phyloP scores from a whole-genome alignment of 1,284 basidiomycete genomes.

The Cerrena zonata region DNA sequence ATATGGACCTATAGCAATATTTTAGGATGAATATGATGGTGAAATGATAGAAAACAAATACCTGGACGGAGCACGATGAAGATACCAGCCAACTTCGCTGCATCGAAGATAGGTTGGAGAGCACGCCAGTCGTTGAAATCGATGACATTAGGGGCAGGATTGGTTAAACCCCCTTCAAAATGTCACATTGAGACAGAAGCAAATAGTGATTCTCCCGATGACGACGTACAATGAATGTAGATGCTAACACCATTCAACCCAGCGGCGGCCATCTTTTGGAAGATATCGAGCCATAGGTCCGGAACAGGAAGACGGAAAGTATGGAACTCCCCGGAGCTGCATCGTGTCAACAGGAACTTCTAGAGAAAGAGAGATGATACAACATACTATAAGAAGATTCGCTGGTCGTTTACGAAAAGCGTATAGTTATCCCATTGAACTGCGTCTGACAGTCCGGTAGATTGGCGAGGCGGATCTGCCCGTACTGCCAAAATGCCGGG shows the following conservation, averaged over 20 bases:
- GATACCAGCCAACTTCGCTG: slow-evolving; percentile 39
- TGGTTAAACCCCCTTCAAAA: slow-evolving; percentile 50
- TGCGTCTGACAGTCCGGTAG: slow-evolving; percentile 24
- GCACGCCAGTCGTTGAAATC: slow-evolving; percentile 69
- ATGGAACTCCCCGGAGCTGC: slow-evolving; percentile 72
- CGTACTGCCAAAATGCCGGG: background rate
- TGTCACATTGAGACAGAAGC: background rate
- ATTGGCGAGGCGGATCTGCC: slow-evolving; percentile 23
- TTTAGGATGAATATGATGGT: background rate
- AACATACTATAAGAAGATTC: slow-evolving; percentile 46
- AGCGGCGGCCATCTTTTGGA: slow-evolving; percentile 75
- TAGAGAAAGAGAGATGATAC: background rate
- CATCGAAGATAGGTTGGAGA: slow-evolving; percentile 54
- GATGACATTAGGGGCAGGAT: slow-evolving; percentile 68
- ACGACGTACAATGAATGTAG: slow-evolving; percentile 59
- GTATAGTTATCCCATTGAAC: slow-evolving; percentile 32
- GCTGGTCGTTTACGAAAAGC: slow-evolving; percentile 24
- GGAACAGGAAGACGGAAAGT: slow-evolving; percentile 78
- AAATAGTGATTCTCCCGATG: no score
- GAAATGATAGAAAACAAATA: slow-evolving; percentile 7
- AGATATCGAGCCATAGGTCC: slow-evolving; percentile 74
- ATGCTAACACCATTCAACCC: slow-evolving; percentile 73
- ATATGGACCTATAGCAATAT: slow-evolving; percentile 19
- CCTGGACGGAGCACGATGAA: slow-evolving; percentile 45
- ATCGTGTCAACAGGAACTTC: background rate